Percentiles rank a stretch among this genome's conserved stretches.
Evolutionary conservation across 2,329 filamentous ascomycete genomes (phyloP).

Genomic region (Penicillium nordicum): DNA sequence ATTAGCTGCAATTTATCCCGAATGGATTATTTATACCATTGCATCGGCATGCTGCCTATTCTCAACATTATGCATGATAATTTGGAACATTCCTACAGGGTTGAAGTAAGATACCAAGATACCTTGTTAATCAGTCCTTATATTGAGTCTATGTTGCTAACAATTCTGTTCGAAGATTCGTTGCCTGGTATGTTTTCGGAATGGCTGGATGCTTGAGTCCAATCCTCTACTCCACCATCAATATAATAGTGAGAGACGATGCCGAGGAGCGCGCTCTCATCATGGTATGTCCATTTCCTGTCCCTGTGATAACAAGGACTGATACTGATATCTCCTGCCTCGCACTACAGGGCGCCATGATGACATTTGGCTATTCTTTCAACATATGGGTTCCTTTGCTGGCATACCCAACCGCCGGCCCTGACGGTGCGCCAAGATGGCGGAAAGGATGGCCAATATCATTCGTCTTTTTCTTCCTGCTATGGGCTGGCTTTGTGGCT

Average conservation of each 20-base stretch:
- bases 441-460: constrained; percentile 49
- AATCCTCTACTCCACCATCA: constrained; percentile 46
- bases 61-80: constrained; percentile 46
- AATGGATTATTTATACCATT: constrained; percentile 49
- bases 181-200: constrained; percentile 46
- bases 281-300: constrained; percentile 14
- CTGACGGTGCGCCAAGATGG: constrained; percentile 47
- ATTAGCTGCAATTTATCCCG: constrained; percentile 50
- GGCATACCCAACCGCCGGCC: constrained; percentile 43
- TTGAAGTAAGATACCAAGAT: constrained; percentile 40
- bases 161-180: constrained; percentile 27
- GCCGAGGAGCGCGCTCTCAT: constrained; percentile 42
- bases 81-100: constrained; percentile 50
- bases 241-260: constrained; percentile 42
- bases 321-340: background rate
- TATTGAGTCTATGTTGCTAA: background rate
- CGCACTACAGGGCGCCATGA: constrained; percentile 41
- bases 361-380: constrained; percentile 48
- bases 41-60: constrained; percentile 43
- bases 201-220: constrained; percentile 40
- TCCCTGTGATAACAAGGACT: background rate
- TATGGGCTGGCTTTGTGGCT: constrained; percentile 38
- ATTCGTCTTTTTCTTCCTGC: constrained; percentile 46
- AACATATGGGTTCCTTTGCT: constrained; percentile 47
- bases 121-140: too few relatives aligned